phyloP scores from a whole-genome alignment of 1,139 yeast genomes.

The Suhomyces ambrosiae region DNA sequence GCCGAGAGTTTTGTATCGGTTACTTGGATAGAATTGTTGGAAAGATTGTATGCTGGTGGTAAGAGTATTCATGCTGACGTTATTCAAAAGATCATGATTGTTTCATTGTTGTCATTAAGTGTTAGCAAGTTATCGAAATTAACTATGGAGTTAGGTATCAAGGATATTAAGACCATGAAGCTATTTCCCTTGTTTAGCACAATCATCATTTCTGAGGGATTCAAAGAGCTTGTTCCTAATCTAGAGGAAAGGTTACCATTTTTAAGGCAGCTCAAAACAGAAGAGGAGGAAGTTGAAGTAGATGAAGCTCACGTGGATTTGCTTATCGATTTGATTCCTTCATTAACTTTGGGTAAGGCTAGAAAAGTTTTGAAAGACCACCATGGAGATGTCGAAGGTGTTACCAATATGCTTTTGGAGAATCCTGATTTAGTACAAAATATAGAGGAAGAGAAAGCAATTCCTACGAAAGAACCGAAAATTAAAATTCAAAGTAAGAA shows the following conservation, averaged over 20 bases:
- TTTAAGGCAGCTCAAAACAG: constrained; percentile 24
- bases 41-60: constrained; percentile 58
- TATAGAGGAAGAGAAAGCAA: constrained; percentile 15
- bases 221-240: constrained; percentile 49
- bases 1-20: constrained; percentile 55
- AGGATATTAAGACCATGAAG: constrained; percentile 40
- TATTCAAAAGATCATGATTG: constrained; percentile 51
- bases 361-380: constrained; percentile 48
- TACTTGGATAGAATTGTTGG: constrained; percentile 61
- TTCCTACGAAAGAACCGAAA: constrained; percentile 7
- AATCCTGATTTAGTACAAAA: constrained; percentile 46
- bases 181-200: constrained; percentile 57
- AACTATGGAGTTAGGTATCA: constrained; percentile 49
- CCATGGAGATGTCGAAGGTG: constrained; percentile 56
- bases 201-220: constrained; percentile 48
- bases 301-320: constrained; percentile 43
- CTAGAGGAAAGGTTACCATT: constrained; percentile 51
- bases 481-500: constrained; percentile 3
- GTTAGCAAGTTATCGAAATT: constrained; percentile 43
- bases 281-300: constrained; percentile 19
- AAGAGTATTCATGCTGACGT: constrained; percentile 49
- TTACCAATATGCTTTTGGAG: constrained; percentile 64
- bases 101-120: constrained; percentile 55
- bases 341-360: constrained; percentile 47
- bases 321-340: constrained; percentile 63